Evolutionary conservation across 192 early-diverging fungal species (phyloP).

Genomic region (Paraglomus occultum): DNA sequence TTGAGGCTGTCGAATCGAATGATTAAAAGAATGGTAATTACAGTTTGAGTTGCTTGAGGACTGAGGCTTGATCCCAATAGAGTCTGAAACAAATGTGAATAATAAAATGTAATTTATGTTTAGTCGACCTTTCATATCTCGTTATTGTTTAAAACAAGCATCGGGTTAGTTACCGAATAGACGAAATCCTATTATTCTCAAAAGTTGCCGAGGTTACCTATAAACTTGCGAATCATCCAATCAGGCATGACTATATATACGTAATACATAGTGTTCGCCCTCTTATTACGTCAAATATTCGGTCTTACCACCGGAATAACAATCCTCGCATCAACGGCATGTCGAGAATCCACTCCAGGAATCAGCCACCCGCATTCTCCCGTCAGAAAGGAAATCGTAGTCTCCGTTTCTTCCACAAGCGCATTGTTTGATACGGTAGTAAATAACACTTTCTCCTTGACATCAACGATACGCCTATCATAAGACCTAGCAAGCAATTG

Average conservation of each 20-base stretch:
- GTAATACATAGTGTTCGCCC: not conserved
- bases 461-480: constrained; percentile 17
- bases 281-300: too few relatives aligned
- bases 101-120: too few relatives aligned
- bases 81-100: not conserved
- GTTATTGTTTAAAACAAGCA: not conserved
- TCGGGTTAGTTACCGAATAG: not conserved
- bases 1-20: not conserved
- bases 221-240: not conserved
- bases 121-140: too few relatives aligned
- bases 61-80: constrained; percentile 32
- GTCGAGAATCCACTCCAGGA: constrained; percentile 40
- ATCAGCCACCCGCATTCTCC: constrained; percentile 41
- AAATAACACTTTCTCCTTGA: constrained; percentile 39
- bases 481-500: constrained; percentile 19
- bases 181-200: constrained; percentile 17
- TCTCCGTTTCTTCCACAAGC: constrained; percentile 44
- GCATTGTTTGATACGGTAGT: constrained; percentile 38
- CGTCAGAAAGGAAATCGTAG: constrained; percentile 43
- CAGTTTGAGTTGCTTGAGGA: constrained; percentile 27
- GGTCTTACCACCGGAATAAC: constrained; percentile 39
- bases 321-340: constrained; percentile 37
- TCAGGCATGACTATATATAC: not conserved
- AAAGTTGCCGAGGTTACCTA: constrained; percentile 23
- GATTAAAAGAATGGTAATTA: constrained; percentile 12